These are phyloP conservation scores for Trichoderma lentiforme DNA, from an alignment of 2,329 filamentous ascomycete species.

Conservation along the genomic window DNA sequence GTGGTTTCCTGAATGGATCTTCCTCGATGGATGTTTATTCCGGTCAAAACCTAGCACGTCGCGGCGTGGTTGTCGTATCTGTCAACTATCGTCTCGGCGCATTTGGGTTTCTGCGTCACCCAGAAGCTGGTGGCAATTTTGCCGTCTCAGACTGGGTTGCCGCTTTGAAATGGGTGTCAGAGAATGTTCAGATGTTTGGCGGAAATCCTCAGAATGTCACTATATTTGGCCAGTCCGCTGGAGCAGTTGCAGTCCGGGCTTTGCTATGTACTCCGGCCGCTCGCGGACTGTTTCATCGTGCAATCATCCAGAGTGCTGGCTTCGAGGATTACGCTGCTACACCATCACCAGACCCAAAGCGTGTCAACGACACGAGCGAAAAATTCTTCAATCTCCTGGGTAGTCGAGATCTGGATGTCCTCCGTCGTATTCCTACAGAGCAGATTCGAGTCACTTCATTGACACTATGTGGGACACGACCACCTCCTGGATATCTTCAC, in stretches of 20 bases:
- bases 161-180: background rate
- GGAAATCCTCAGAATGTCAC: background rate
- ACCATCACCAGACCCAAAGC: background rate
- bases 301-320: background rate
- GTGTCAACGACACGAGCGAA: background rate
- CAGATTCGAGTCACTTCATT: background rate
- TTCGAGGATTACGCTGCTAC: background rate
- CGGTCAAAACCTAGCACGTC: background rate
- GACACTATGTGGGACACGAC: background rate
- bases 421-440: background rate
- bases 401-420: background rate
- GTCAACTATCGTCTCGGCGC: background rate
- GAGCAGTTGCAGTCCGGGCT: background rate
- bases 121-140: background rate
- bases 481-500: background rate
- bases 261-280: background rate
- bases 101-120: background rate
- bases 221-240: background rate
- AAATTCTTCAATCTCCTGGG: background rate
- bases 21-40: background rate
- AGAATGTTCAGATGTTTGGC: background rate
- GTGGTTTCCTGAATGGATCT: background rate
- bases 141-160: background rate
- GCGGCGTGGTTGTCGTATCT: background rate
- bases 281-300: background rate